Evolutionary conservation across 192 early-diverging fungal genomes (phyloP).

Genomic region (Coemansia javaensis): DNA sequence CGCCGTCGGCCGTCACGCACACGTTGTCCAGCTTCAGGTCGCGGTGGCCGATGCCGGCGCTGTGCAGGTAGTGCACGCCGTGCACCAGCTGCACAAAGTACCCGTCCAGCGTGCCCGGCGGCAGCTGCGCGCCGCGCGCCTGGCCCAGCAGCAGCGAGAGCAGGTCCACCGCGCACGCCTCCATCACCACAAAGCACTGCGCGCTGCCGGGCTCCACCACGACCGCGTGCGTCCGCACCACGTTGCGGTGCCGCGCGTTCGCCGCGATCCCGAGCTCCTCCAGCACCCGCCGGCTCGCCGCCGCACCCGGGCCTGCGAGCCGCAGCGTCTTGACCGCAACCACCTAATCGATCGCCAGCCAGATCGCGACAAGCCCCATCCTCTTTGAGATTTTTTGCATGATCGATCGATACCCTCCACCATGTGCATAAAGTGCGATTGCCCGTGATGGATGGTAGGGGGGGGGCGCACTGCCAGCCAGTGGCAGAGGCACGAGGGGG

Average conservation of each 20-base stretch:
- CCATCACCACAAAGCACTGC: conserved; percentile 69
- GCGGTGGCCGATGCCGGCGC: conserved; percentile 70
- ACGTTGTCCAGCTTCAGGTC: conserved; percentile 95
- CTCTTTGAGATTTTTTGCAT: too few species aligned
- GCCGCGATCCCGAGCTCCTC: conserved; percentile 40
- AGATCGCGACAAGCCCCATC: too few species aligned
- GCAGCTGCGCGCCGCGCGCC: conserved; percentile 29
- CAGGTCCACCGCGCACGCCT: conserved; percentile 81
- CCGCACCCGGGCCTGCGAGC: background rate
- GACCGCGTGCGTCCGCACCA: conserved; percentile 66
- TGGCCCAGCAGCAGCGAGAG: conserved; percentile 67
- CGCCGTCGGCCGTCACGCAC: conserved; percentile 59
- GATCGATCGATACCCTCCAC: too few species aligned
- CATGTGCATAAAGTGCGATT: too few species aligned
- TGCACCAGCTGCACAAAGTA: conserved; percentile 76
- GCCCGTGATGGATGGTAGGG: too few species aligned
- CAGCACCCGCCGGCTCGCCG: conserved; percentile 22
- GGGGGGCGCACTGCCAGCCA: too few species aligned
- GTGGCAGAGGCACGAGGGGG: background rate
- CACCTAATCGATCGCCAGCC: conserved; percentile 13
- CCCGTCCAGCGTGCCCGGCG: conserved; percentile 62
- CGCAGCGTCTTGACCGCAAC: conserved; percentile 40
- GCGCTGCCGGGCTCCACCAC: conserved; percentile 56
- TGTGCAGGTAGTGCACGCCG: conserved; percentile 77
- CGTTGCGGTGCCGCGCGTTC: conserved; percentile 61